Evolutionary conservation across 2,329 filamentous ascomycete genomes (phyloP), one percentile per base, ranked within the genome.

Genomic region (Neopestalotiopsis sp.): DNA sequence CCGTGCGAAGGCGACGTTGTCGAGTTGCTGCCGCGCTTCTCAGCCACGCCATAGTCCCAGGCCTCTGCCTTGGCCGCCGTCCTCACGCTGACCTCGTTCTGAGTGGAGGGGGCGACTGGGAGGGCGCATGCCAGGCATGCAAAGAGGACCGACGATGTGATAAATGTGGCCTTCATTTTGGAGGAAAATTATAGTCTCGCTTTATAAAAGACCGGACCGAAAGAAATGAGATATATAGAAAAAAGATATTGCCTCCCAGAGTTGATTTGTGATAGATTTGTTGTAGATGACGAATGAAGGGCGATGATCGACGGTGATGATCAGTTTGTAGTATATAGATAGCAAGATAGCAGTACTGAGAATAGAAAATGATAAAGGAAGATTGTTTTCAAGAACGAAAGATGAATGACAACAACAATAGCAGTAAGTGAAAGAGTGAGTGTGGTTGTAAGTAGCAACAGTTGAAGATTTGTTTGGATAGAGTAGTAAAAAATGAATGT

Each of bases 121-220:
- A 62, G 32, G 13, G 59, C 59, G 28, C 28, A 62, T 62, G 59
- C 59, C n/a, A 62, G 32, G 32, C 59, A 34, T 20, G 59, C 59
- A 13, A 38, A 40, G n/a, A 62, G 59, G 14, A 62, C 30, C 34
- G 59, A 62, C n/a, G 32, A 40, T 40, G 59, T 40, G n/a, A 62
- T 34, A 20, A 34, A 34, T 34, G 28, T 40, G 59, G 34, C 13
- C 59, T 62, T 62, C 59, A 62, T 62, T 59, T 59, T 59, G 57
- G 17, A 34, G 30, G 20, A n/a, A 20, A 5, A n/a, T 40, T 62
- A 20, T 40, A 62, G 59, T 34, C 30, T 34, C n/a, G n/a, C 34
- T 34, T 62, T 10, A 17, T 20, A 28, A 59, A 28, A 28, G 24
- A 62, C 28, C 24, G 59, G 34, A 7, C 14, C 13, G 34, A 20